Conservation (phyloP, 345 rosid genomes). For the Gossypium raimondii region DNA sequence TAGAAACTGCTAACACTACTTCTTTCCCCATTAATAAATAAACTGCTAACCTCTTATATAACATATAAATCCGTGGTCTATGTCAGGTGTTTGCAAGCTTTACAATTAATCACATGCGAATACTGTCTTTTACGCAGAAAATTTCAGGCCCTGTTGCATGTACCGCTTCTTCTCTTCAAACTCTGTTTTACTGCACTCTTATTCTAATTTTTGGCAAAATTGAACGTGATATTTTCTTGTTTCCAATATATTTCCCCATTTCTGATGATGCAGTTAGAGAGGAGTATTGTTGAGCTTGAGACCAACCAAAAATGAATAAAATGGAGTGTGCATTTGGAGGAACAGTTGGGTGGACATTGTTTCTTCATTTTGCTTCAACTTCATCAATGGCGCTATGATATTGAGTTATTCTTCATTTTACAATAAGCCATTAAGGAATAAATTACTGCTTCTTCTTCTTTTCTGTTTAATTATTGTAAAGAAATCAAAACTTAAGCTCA, state of each 20-base stretch:
- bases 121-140: not conserved
- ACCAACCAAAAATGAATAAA: not conserved
- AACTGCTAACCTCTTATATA: not conserved
- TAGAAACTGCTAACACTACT: no score
- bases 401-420: not conserved
- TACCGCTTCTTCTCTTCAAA: not conserved
- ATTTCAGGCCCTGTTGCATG: not conserved
- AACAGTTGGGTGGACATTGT: not conserved
- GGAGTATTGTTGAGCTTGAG: constrained; percentile 1
- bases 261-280: constrained; percentile 11
- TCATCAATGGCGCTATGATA: not conserved
- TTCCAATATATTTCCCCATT: not conserved
- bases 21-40: no score
- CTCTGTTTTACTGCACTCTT: no score
- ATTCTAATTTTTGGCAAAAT: not conserved
- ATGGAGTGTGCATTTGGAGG: not conserved
- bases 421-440: constrained; percentile 3
- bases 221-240: no score
- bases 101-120: not conserved
- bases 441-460: not conserved
- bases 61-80: not conserved
- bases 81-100: constrained; percentile 9
- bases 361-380: not conserved
- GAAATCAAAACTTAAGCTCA: not conserved
- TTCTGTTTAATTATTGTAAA: not conserved